Evolutionary conservation across 1,284 basidiomycete genomes (phyloP).

Genomic region (Cutaneotrichosporon cavernicola): DNA sequence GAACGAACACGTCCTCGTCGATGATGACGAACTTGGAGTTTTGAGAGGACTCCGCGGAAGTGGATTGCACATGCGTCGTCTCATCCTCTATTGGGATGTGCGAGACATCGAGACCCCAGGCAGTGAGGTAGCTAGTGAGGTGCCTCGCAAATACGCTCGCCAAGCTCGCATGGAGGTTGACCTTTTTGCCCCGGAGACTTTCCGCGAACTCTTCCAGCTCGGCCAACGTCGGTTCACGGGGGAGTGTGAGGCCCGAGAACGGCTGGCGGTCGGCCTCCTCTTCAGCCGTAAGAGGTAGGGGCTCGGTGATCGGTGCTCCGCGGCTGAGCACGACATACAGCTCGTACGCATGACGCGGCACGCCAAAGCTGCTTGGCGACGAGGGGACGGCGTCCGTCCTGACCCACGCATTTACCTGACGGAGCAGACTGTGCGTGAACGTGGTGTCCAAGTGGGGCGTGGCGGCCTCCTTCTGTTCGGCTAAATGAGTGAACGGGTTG

Average conservation of each 20-base stretch:
- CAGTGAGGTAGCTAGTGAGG: constrained; percentile 83
- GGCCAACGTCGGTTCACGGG: constrained; percentile 70
- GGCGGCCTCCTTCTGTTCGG: constrained; percentile 41
- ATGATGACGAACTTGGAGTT: constrained; percentile 67
- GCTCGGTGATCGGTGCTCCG: constrained; percentile 48
- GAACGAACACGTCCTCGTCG: constrained; percentile 77
- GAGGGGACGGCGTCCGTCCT: constrained; percentile 44
- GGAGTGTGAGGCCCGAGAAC: constrained; percentile 57
- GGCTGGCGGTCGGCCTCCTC: constrained; percentile 59
- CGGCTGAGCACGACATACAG: constrained; percentile 50
- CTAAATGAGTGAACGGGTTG: constrained; percentile 42
- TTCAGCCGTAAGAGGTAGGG: constrained; percentile 48
- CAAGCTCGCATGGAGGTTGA: constrained; percentile 74
- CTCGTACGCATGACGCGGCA: constrained; percentile 48
- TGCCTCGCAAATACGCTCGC: constrained; percentile 83
- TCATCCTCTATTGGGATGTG: constrained; percentile 64
- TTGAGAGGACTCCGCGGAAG: constrained; percentile 8
- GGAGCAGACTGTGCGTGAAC: constrained; percentile 66
- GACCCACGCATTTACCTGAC: constrained; percentile 65
- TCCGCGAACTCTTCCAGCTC: constrained; percentile 77
- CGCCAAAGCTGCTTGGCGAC: constrained; percentile 36
- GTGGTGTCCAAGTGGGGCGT: constrained; percentile 63
- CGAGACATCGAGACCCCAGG: constrained; percentile 88
- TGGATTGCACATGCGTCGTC: not conserved
- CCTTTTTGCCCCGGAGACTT: constrained; percentile 74